Evolutionary conservation across 768 basidiomycete genomes (phyloP), one percentile per base, ranked within the genome.

Genomic region (Boletales sp.): DNA sequence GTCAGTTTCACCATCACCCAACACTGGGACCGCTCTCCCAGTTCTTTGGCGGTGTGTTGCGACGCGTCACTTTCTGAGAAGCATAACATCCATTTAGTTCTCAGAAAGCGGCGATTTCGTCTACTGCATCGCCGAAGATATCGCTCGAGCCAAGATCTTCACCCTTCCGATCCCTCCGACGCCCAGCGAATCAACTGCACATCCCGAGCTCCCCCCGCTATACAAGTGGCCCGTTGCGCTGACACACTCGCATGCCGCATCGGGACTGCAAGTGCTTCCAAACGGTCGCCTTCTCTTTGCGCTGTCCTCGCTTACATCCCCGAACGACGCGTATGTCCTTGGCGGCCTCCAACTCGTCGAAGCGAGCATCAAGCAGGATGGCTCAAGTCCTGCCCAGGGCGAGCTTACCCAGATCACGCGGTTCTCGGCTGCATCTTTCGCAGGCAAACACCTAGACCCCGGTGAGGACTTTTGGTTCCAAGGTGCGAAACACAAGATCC

Each of bases 381-480:
- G 45, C 5, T 46, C 67, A 10, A 49, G 59, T 4, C 52, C 65
- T 32, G 64, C 50, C 46, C 55, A 58, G 67, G 43, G 66, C 18
- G 61, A 72, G n/a, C 65, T 80, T 2, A 67, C 73, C 15, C 81
- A 80, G 55, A 60, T 94, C 36, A 91, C 94, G 3, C 59, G 68
- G 35, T 84, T 95, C 65, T 78, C 86, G 0, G 74, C 72, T 37
- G 64, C 73, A 9, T 75, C 74, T 7, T 67, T 93, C 44, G 68
- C 76, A 44, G 77, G 70, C 8, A 90, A 87, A 67, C 49, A 69
- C 19, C 72, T 95, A 35, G 71, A 72, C 49, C 60, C 66, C 8
- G 89, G 86, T 13, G 86, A 94, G 58, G 83, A 90, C 50, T 90
- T 97, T 62, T 92, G 86, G 83, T 97, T 96, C 72, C 79, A 82